Base-by-base conservation (phyloP, 2,329 filamentous ascomycete genomes). In the Monosporascus ibericus region DNA sequence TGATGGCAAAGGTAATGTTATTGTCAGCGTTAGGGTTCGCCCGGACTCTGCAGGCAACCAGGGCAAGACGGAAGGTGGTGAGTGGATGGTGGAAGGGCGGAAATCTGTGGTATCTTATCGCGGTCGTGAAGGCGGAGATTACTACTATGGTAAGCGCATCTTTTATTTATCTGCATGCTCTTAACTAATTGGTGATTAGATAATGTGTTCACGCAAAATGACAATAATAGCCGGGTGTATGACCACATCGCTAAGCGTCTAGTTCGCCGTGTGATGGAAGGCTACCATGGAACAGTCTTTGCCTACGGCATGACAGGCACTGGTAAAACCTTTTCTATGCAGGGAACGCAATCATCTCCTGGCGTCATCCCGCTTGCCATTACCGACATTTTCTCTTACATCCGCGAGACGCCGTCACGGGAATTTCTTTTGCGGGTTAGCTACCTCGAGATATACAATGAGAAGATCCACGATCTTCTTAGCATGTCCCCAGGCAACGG, bases 231-330 rank as follows among this genome's bases (percentile, higher is more conserved):
- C 50, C 87, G 87, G 67, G 94, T 99, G 9, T 99, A 99, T 68
- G 94, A 99, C 71, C 85, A 92, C 57, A 89, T 84, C 46, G 94
- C 94, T 44, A 97, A 97, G 72, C 87, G 94, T 56, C 78, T 99
- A 49, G 94, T 99, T 47, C 87, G 94, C 61, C 82, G 94, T 63
- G 94, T 99, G 48, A 99, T 99, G 94, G 94, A 99, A 75, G 94
- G 94, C 42, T 99, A 97, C 68, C 92, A 97, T 65, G 94, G 92
- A 54, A 99, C 94, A 1, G 94, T 99, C 24, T 97, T 99, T 68
- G 92, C 92, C 18, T 99, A 99, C 69, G 94, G 94, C 66, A 97
- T 97, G 92, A 99, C 94, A 4, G 94, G 94, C 56, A 97, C 94
- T 0, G 94, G 94, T 61, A 99, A 99, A 75, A 99, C 94, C 1